Conservation (phyloP, 2,329 filamentous ascomycete genomes). For the Alternaria sp. region DNA sequence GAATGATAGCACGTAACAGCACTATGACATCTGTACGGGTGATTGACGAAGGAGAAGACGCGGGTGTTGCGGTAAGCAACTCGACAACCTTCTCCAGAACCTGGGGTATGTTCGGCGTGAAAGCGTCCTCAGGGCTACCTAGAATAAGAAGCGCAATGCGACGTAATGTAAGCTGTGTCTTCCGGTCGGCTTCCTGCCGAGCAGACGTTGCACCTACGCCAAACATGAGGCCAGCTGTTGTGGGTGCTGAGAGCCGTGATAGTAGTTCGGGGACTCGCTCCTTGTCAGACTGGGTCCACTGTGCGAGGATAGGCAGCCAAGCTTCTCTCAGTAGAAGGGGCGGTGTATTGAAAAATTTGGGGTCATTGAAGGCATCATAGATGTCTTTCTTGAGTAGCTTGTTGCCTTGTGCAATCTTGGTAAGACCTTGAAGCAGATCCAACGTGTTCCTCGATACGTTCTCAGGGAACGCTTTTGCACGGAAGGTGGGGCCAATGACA, state of each 20-base stretch:
- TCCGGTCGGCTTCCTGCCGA: conserved; percentile 91
- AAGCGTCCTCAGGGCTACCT: conserved; percentile 78
- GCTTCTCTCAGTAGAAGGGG: conserved; percentile 71
- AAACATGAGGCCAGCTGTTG: conserved; percentile 95
- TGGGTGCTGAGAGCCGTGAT: conserved; percentile 79
- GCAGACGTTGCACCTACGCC: conserved; percentile 96
- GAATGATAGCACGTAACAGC: conserved; percentile 79
- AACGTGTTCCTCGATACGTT: conserved; percentile 78
- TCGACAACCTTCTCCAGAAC: conserved; percentile 88
- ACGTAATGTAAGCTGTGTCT: conserved; percentile 87
- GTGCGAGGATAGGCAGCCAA: conserved; percentile 84
- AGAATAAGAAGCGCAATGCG: conserved; percentile 82
- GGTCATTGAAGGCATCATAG: conserved; percentile 88
- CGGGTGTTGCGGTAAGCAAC: conserved; percentile 80
- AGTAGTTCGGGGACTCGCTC: conserved; percentile 85
- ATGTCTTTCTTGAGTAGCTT: conserved; percentile 95
- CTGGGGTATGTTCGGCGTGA: conserved; percentile 75
- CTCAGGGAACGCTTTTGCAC: conserved; percentile 85
- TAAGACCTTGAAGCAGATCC: conserved; percentile 77
- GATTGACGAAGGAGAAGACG: conserved; percentile 89
- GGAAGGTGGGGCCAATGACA: conserved; percentile 81
- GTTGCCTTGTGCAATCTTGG: conserved; percentile 78
- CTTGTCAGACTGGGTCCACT: conserved; percentile 87
- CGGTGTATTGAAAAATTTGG: conserved; percentile 80
- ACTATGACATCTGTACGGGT: conserved; percentile 91